These are phyloP conservation scores for Malus orientalis DNA, from an alignment of 306 rosid species.

Conservation along the genomic window DNA sequence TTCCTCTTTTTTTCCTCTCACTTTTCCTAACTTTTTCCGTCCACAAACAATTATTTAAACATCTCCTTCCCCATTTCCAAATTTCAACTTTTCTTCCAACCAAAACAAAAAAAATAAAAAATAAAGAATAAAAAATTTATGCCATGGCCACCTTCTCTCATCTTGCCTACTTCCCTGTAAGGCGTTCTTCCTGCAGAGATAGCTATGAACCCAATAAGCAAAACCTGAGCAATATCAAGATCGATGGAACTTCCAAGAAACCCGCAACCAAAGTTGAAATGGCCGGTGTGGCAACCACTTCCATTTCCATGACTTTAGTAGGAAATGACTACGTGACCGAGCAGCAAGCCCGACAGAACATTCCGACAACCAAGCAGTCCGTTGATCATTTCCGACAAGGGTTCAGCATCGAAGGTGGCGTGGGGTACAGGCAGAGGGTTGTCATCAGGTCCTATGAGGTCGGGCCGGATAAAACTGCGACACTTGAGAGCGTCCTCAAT, in stretches of 20 bases:
- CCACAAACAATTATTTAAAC: conserved; percentile 9
- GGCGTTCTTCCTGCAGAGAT: conserved; percentile 45
- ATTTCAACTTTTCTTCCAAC: conserved; percentile 22
- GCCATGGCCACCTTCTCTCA: conserved; percentile 31
- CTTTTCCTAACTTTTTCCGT: conserved; percentile 7
- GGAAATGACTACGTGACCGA: conserved; percentile 23
- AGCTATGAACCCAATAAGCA: conserved; percentile 31
- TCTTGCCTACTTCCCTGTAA: conserved; percentile 22
- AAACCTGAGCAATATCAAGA: conserved; percentile 28
- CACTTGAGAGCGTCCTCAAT: conserved; percentile 77
- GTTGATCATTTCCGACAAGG: conserved; percentile 80
- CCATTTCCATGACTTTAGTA: conserved; percentile 17
- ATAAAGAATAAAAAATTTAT: neutral
- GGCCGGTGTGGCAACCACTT: conserved; percentile 24
- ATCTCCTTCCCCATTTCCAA: neutral
- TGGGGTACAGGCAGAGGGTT: conserved; percentile 77
- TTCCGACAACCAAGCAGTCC: conserved; percentile 71
- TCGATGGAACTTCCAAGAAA: conserved; percentile 34
- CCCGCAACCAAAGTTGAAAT: conserved; percentile 26
- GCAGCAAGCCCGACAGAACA: conserved; percentile 45
- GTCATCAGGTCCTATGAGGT: conserved; percentile 89
- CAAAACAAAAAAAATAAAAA: neutral
- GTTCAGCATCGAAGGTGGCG: conserved; percentile 61
- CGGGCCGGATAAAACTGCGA: conserved; percentile 85
- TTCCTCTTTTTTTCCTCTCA: neutral